phyloP scores from a whole-genome alignment of 768 basidiomycete species.

The Boletus reticulatus region DNA sequence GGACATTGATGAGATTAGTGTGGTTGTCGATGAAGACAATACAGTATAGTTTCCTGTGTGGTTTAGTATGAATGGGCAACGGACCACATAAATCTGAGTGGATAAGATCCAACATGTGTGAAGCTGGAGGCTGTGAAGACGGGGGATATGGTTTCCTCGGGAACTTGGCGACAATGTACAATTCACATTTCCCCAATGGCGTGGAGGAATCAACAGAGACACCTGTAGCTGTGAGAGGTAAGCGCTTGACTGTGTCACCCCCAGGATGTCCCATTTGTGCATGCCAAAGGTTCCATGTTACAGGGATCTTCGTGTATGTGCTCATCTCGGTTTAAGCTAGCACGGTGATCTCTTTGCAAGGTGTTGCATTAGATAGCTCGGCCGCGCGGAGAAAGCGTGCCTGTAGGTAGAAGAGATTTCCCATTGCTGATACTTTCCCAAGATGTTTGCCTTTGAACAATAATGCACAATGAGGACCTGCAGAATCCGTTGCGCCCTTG shows the following conservation, averaged over 20 bases:
- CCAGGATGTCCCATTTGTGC: neutral
- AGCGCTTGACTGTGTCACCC: neutral
- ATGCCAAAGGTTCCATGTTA: neutral
- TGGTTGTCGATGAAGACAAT: constrained; percentile 16
- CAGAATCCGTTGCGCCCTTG: accelerated
- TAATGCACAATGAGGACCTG: neutral
- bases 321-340: no score
- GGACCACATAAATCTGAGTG: constrained; percentile 30
- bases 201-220: accelerated
- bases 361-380: neutral
- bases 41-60: constrained; percentile 16
- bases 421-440: accelerated
- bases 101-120: constrained; percentile 15
- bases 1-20: neutral
- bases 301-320: neutral
- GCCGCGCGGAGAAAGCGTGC: neutral
- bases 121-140: neutral
- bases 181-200: neutral
- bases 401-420: neutral
- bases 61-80: constrained; percentile 12
- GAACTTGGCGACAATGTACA: neutral
- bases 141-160: neutral
- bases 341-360: no score
- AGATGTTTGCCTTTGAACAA: neutral
- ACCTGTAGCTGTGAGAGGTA: accelerated